Base-by-base conservation (phyloP, 768 basidiomycete species). In the Phanerochaete sordida region DNA sequence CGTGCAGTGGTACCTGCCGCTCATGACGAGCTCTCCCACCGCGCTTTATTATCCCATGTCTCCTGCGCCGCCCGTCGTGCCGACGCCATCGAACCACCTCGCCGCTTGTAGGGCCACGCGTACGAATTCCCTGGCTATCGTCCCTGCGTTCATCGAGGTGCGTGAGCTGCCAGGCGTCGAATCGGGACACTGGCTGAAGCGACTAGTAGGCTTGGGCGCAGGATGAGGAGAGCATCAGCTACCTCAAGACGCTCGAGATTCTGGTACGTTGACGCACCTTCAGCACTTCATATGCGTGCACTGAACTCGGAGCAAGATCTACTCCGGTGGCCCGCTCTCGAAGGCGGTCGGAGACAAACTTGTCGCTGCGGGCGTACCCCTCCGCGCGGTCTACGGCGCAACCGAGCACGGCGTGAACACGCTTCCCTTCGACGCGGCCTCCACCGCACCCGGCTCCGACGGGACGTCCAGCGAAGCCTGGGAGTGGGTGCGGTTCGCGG, bases 401-500 rank as follows among this genome's bases (percentile, higher is more conserved):
- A 62, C 60, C 11, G 60, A 62, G 31, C 12, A 21, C 31, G 60
- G 61, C 35, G 44, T 43, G 3, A 39, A 47, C 28, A 55, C 54
- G 2, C 27, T 27, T 8, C n/a, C 37, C 21, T 56, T 55, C 56
- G 56, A 53, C 56, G 26, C 28, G 6, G 47, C 43, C 33, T 43
- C 4, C 19, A 23, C 30, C 43, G 44, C 43, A 13, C 30, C 50
- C 33, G 15, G 51, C 28, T 11, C 19, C 48, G 27, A 15, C 19
- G 31, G n/a, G 3, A 55, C 51, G 47, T 55, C 56, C 1, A 31
- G 6, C 8, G 69, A 65, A 1, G 67, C 70, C 48, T 81, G 77
- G 76, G 67, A 73, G 31, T 80, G 76, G 66, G 67, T 79, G 57
- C 57, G 62, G 59, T 61, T 68, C 53, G 31, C 70, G n/a, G 21